These are phyloP conservation scores for Phellopilus nigrolimitatus DNA, from an alignment of 1,284 basidiomycete species.

Conservation along the genomic window DNA sequence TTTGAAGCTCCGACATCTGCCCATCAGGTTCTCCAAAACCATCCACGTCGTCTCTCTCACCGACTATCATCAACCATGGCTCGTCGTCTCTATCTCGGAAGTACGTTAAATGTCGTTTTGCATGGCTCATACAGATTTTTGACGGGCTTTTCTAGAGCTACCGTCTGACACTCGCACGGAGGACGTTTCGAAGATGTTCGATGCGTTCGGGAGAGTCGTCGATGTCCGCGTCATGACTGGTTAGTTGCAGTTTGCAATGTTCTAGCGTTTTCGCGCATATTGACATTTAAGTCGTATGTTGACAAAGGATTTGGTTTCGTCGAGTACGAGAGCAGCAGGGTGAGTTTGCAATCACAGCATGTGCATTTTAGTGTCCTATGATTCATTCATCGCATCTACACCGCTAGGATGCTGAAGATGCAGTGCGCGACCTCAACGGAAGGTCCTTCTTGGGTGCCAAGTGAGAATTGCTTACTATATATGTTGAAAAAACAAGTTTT, in stretches of 20 bases:
- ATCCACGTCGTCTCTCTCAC: slow-evolving; percentile 24
- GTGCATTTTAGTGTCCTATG: neutral
- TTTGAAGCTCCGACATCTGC: slow-evolving; percentile 10
- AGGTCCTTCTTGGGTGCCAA: slow-evolving; percentile 84
- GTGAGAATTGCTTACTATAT: slow-evolving; percentile 39
- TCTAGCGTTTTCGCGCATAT: neutral
- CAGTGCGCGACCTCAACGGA: slow-evolving; percentile 79
- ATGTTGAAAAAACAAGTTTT: neutral
- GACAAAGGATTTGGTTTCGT: slow-evolving; percentile 83
- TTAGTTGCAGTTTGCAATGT: slow-evolving; percentile 31
- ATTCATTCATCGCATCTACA: slow-evolving; percentile 13
- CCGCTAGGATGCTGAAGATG: slow-evolving; percentile 85
- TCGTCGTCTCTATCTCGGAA: slow-evolving; percentile 78
- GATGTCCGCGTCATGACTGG: slow-evolving; percentile 94
- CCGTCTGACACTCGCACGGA: slow-evolving; percentile 73
- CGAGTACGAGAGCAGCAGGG: slow-evolving; percentile 84
- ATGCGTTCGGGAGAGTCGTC: slow-evolving; percentile 78
- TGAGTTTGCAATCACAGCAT: slow-evolving; percentile 26
- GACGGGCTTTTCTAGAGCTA: slow-evolving; percentile 46
- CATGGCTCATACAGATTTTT: slow-evolving; percentile 17
- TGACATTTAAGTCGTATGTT: neutral
- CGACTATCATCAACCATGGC: slow-evolving; percentile 53
- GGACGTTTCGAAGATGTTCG: slow-evolving; percentile 81
- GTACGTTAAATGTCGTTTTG: slow-evolving; percentile 40
- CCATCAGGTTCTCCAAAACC: neutral